Evolutionary conservation across 495 filamentous ascomycete genomes (phyloP).

Genomic region (Tetracladium setigerum): DNA sequence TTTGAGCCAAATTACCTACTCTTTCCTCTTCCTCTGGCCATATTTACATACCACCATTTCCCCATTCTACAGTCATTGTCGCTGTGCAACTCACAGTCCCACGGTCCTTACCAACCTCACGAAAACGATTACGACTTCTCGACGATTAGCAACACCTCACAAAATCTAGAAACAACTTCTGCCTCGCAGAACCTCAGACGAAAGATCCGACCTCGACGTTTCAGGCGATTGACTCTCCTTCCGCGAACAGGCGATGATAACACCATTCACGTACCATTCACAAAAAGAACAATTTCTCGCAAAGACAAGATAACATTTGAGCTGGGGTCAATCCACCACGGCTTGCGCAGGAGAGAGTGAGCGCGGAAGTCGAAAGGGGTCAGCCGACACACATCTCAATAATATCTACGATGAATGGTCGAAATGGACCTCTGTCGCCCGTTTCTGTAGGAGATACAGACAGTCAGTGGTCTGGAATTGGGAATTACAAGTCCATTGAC

Average conservation of each 20-base stretch:
- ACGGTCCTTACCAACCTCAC: conserved; percentile 18
- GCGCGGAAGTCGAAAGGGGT: neutral
- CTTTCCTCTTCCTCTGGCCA: no score
- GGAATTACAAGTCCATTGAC: conserved; percentile 53
- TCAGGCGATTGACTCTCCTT: conserved; percentile 11
- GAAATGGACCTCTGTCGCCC: conserved; percentile 65
- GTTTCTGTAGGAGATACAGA: conserved; percentile 71
- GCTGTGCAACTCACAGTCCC: conserved; percentile 17
- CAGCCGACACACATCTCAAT: conserved; percentile 6
- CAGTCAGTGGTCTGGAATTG: conserved; percentile 82
- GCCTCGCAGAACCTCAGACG: conserved; percentile 3
- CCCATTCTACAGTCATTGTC: no score
- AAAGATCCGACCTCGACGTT: conserved; percentile 12
- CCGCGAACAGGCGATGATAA: conserved; percentile 4
- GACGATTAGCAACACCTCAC: no score
- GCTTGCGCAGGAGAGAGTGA: conserved; percentile 6
- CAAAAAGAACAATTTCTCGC: no score
- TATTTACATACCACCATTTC: no score
- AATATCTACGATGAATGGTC: conserved; percentile 47
- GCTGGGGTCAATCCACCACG: conserved; percentile 9
- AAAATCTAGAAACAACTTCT: no score
- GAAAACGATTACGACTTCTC: no score
- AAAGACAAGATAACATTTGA: no score
- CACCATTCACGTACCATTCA: no score
- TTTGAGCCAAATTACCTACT: no score